A percentile compares a stretch with the other conserved stretches of the same genome.
Evolutionary conservation across 371 early-diverging fungal genomes (phyloP).

Genomic region (Mortierella sp.): DNA sequence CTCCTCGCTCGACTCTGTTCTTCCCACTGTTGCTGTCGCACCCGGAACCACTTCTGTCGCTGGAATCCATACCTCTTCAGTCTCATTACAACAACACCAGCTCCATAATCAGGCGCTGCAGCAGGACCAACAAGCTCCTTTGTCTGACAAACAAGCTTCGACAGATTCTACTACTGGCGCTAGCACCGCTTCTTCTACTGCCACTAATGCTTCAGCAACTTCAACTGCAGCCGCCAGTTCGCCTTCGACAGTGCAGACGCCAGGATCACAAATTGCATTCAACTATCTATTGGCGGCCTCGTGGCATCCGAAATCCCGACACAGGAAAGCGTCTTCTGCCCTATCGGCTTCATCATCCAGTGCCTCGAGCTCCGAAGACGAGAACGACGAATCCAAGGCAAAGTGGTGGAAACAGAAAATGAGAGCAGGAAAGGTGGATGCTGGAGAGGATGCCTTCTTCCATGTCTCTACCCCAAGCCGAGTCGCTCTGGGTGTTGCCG

Average conservation of each 20-base stretch:
- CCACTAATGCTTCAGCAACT: constrained; percentile 1
- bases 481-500: constrained; percentile 75
- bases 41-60: neutral
- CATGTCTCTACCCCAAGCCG: constrained; percentile 70
- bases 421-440: constrained; percentile 73
- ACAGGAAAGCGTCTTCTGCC: constrained; percentile 13
- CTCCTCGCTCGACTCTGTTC: constrained; percentile 6
- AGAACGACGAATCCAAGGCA: constrained; percentile 9
- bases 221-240: neutral
- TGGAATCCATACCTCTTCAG: constrained; percentile 36
- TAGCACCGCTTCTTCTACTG: constrained; percentile 6
- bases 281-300: constrained; percentile 51
- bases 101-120: constrained; percentile 10
- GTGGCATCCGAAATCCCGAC: constrained; percentile 53
- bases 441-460: constrained; percentile 82
- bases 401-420: constrained; percentile 51
- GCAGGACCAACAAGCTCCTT: neutral
- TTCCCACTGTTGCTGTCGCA: neutral
- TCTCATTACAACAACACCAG: constrained; percentile 27
- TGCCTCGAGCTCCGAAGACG: neutral
- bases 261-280: constrained; percentile 30
- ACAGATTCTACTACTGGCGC: neutral
- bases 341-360: constrained; percentile 6
- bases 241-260: neutral
- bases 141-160: constrained; percentile 7